Evolutionary conservation across 176 grass and related monocot genomes (phyloP).

Genomic region (Neostapfia colusana): DNA sequence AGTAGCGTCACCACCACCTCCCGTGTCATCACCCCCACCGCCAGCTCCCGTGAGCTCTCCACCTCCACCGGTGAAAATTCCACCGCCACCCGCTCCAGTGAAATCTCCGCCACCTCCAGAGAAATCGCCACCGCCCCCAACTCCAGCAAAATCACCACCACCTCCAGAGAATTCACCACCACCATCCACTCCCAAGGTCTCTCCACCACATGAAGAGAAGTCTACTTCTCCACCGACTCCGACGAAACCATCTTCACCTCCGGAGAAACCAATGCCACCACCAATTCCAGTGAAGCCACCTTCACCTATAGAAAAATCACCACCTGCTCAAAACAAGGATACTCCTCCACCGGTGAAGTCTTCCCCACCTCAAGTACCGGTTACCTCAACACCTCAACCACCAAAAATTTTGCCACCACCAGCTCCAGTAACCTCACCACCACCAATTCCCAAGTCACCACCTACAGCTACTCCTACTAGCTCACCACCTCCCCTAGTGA

Average conservation of each 20-base stretch:
- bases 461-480: background rate
- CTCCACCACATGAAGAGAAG: constrained; percentile 2
- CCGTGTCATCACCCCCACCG: background rate
- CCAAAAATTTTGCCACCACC: background rate
- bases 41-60: background rate
- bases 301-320: background rate
- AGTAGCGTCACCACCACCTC: background rate
- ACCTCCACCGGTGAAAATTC: background rate
- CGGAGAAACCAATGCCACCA: background rate
- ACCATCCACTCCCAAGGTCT: background rate
- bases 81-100: background rate
- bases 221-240: constrained; percentile 13
- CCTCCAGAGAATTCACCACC: background rate
- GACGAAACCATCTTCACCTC: background rate
- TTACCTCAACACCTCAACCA: background rate
- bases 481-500: background rate
- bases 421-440: background rate
- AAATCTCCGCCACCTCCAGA: background rate
- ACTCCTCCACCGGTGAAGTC: background rate
- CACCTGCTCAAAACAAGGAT: background rate
- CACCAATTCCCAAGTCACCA: background rate
- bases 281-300: background rate
- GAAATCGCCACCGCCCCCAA: background rate
- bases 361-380: background rate
- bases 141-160: background rate